Evolutionary conservation across 73 alveolate genomes (phyloP).

Genomic region (Urostyla sp.): DNA sequence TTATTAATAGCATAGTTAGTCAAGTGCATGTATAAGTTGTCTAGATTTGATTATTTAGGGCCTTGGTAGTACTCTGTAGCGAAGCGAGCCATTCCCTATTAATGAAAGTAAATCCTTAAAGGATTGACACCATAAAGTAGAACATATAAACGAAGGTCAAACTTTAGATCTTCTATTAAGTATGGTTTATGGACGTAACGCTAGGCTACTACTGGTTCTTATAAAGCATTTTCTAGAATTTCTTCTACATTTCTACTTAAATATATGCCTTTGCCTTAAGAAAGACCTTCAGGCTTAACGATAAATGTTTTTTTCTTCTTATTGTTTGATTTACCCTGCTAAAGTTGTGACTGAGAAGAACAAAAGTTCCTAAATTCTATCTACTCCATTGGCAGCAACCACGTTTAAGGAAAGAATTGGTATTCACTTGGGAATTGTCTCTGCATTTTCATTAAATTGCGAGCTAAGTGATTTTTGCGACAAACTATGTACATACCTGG

Average conservation of each 20-base stretch:
- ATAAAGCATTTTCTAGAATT: constrained; percentile 25
- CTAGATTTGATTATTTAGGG: constrained; percentile 45
- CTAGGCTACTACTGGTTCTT: constrained; percentile 67
- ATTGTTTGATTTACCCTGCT: neutral
- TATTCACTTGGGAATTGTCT: constrained; percentile 77
- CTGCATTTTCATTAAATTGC: constrained; percentile 77
- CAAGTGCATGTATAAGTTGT: constrained; percentile 77
- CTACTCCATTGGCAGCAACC: constrained; percentile 85
- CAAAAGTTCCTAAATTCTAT: constrained; percentile 74
- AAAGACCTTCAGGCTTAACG: constrained; percentile 81
- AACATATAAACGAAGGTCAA: constrained; percentile 87
- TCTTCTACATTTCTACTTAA: constrained; percentile 58
- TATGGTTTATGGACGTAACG: constrained; percentile 81
- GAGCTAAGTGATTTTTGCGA: constrained; percentile 76
- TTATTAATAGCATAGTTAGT: constrained; percentile 89
- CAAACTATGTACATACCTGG: constrained; percentile 87
- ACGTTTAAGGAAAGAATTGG: constrained; percentile 84
- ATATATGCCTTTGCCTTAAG: constrained; percentile 75
- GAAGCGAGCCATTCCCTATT: constrained; percentile 86
- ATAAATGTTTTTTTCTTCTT: constrained; percentile 72
- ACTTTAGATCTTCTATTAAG: constrained; percentile 77
- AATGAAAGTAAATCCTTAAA: constrained; percentile 77
- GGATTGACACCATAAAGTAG: constrained; percentile 85
- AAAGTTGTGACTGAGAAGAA: constrained; percentile 2
- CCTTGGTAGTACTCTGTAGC: constrained; percentile 85